Base-by-base conservation (phyloP, 345 rosid species). In the Reutealis trisperma region DNA sequence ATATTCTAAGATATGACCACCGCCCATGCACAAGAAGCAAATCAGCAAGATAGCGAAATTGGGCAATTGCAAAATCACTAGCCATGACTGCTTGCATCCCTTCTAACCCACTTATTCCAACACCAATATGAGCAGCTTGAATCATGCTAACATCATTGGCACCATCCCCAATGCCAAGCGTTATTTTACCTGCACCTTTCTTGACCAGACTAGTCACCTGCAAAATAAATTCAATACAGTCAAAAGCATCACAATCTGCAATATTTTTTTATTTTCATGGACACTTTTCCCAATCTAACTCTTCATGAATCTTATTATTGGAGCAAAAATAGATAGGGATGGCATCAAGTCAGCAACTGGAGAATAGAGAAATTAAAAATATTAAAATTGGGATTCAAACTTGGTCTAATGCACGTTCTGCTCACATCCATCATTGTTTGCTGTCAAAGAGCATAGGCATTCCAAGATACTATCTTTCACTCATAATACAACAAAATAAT, bases 31-130 rank as follows among this genome's bases (percentile, higher is more conserved):
- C 98, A 75, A 96, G 97, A 79, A 96, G 97, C 78, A 96, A 86
- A 86, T 96, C 99, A 34, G 93, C 86, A 72, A 96, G 97, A 84
- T 81, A 96, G 67, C 97, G 92, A 81, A 94, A 96, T 84, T 96
- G 99, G 59, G 99, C 98, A 84, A 96, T 94, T 74, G 99, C 95
- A 88, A 94, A 96, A 84, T 96, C 99, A 90, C 99, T 96, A 69
- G 99, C 99, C 98, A 96, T 96, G 81, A 94, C 99, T 63, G 98
- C 99, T 87, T 96, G 97, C 98, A 94, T 94, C 76, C 99, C 99
- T 83, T 96, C 99, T 87, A 89, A 47, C 74, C 99, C 99, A 81
- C 99, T 96, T 82, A 96, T 96, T 79, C 99, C 99, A 75, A 96
- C 82, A 61, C 99, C 98, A 84, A 96, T 92, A 84, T 96, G 99